Evolutionary conservation across 305 asterid species (phyloP), one percentile per base, ranked within the genome.

Genomic region (Fraxinus greggii): DNA sequence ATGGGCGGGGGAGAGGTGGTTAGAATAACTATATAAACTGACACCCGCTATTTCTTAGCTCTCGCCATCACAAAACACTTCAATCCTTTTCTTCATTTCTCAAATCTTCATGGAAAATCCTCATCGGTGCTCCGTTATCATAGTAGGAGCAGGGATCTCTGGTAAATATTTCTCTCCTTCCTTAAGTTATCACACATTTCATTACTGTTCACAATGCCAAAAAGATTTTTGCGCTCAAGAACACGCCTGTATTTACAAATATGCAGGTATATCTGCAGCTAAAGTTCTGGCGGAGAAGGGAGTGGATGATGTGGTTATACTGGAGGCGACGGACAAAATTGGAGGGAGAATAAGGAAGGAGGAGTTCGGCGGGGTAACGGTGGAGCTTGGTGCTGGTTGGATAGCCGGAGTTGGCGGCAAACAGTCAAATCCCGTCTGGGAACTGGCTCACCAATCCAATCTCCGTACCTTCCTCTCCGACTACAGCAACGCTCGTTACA

Each of bases 361-460:
- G 86, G 83, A 87, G 38, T 93, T 95, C 78, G 93, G 95, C 42
- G 97, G 94, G 72, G 93, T 91, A 21, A 87, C 95, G 87, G 98
- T 91, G 87, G 98, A 95, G 86, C 92, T 95, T 79, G 98, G 98
- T 42, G 98, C 98, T 69, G 98, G 98, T 23, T 95, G 98, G 98
- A 88, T 95, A 81, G 97, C 98, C 85, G 98, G 98, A 3, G 98
- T 95, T 84, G 98, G 98, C 24, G 98, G 98, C 1, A 80, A 88
- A 78, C 88, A 88, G 79, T 61, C 92, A 1, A 95, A 95, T 33
- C 98, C 98, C 0, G 92, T 95, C 6, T 95, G 98, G 98, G 98
- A 95, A 77, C 91, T 95, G 35, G 93, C 98, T 0, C 86, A 88
- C 6, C 88, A 89, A 79, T 88, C 90, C 31, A 89, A 90, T 51